Base-by-base conservation (phyloP, 257 asterid species). In the Lavandula angustifolia region DNA sequence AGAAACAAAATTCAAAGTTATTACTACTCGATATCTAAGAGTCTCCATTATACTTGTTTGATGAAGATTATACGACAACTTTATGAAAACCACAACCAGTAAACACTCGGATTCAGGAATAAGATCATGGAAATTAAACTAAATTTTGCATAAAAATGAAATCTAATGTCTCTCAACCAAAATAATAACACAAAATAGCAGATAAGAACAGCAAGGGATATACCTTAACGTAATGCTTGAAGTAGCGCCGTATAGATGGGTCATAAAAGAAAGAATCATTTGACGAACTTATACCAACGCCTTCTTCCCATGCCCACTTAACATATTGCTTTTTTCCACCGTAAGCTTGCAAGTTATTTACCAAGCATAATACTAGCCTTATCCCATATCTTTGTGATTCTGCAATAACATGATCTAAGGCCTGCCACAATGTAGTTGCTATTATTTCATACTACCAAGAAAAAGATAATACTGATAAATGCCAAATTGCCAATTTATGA, bases 271-370 rank as follows among this genome's bases (percentile, higher is more conserved):
- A 94, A 3, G 99, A 94, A 79, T 94, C 99, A 6, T 90, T 94
- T 1, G 99, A 94, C 67, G 99, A 80, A 78, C 98, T 94, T 66
- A 94, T 70, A 38, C 87, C 98, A 40, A 90, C 87, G 49, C 95
- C 98, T 70, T 94, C 99, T 66, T 94, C 96, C 99, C 98, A 94
- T 1, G 99, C 99, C 99, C 99, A 94, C 84, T 90, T 86, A 29
- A 94, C 96, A 73, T 90, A 94, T 66, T 88, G 99, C 31, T 95
- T 86, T 70, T 90, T 94, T 44, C 99, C 99, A 54, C 99, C 99
- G 54, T 84, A 94, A 4, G 98, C 98, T 83, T 90, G 94, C 81
- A 94, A 81, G 79, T 94, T 94, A 72, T 94, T 94, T 32, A 94
- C 98, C 77, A 94, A 80, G 75, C 92, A 77, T 14, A 94, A 78